A percentile compares a stretch with the other conserved stretches of the same genome.
These are phyloP conservation scores for Pisolithus thermaeus DNA, from an alignment of 1,284 basidiomycete species.

Conservation along the genomic window DNA sequence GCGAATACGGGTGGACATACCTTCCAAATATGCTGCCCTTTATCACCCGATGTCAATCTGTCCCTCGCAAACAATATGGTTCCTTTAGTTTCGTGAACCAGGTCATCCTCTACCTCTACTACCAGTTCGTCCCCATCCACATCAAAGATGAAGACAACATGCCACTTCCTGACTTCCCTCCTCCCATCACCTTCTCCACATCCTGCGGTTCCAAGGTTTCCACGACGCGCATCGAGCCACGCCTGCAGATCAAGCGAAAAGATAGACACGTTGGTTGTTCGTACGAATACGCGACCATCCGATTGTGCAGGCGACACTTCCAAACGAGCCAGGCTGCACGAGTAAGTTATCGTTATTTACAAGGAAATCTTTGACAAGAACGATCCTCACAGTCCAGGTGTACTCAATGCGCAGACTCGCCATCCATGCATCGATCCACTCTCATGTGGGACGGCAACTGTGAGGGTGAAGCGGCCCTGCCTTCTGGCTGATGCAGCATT, in stretches of 20 bases:
- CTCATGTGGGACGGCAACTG: slow-evolving; percentile 58
- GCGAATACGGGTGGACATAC: slow-evolving; percentile 7
- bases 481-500: background rate
- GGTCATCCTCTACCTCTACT: background rate
- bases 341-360: background rate
- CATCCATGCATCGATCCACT: slow-evolving; percentile 64
- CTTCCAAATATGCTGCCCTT: slow-evolving; percentile 16
- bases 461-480: slow-evolving; percentile 52
- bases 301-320: slow-evolving; percentile 8
- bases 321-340: slow-evolving; percentile 22
- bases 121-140: slow-evolving; percentile 12
- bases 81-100: no score
- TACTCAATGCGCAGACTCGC: slow-evolving; percentile 45
- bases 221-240: background rate
- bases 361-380: background rate
- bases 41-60: background rate
- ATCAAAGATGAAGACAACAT: background rate
- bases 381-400: slow-evolving; percentile 54
- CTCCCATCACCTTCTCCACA: background rate
- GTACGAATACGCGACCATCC: slow-evolving; percentile 7
- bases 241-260: slow-evolving; percentile 15
- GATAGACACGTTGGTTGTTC: slow-evolving; percentile 20
- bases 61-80: slow-evolving; percentile 12
- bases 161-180: background rate
- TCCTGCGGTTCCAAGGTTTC: background rate